These are phyloP conservation scores for Daphne laureola DNA, from an alignment of 441 rosid genomes.

Conservation along the genomic window DNA sequence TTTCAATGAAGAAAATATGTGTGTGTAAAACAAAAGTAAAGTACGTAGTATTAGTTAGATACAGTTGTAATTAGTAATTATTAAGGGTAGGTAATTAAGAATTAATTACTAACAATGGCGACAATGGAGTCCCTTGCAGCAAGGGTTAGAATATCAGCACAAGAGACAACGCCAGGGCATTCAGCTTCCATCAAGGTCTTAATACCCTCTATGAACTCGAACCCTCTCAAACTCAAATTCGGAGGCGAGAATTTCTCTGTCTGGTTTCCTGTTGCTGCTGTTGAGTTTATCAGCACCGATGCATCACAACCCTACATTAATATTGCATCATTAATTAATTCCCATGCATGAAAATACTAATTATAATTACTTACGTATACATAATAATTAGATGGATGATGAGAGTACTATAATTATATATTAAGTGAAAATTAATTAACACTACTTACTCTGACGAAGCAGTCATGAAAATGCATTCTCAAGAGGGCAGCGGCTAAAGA, in stretches of 20 bases:
- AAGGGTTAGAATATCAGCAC: constrained; percentile 61
- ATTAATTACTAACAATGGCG: constrained; percentile 34
- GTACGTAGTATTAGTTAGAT: too few species aligned
- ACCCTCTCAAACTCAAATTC: constrained; percentile 60
- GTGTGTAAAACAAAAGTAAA: too few species aligned
- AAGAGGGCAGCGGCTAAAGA: constrained; percentile 67
- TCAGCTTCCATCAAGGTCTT: constrained; percentile 53
- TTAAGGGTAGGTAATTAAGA: too few species aligned
- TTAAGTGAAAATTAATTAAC: too few species aligned
- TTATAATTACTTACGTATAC: too few species aligned
- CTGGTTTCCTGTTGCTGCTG: constrained; percentile 39
- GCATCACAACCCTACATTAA: constrained; percentile 87
- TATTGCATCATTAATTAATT: too few species aligned
- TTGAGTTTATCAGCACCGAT: constrained; percentile 66
- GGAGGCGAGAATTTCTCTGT: constrained; percentile 53
- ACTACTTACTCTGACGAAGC: constrained; percentile 67
- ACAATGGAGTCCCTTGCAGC: constrained; percentile 64
- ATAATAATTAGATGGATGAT: too few species aligned
- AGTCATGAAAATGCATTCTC: constrained; percentile 88
- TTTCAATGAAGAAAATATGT: too few species aligned
- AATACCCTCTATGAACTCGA: constrained; percentile 56
- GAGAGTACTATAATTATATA: too few species aligned
- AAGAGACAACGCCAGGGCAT: constrained; percentile 70
- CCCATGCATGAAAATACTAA: too few species aligned
- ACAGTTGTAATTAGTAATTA: too few species aligned